Percentiles rank a stretch among this genome's conserved stretches.
phyloP scores from a whole-genome alignment of 768 basidiomycete species.

The Lactarius hengduanensis region DNA sequence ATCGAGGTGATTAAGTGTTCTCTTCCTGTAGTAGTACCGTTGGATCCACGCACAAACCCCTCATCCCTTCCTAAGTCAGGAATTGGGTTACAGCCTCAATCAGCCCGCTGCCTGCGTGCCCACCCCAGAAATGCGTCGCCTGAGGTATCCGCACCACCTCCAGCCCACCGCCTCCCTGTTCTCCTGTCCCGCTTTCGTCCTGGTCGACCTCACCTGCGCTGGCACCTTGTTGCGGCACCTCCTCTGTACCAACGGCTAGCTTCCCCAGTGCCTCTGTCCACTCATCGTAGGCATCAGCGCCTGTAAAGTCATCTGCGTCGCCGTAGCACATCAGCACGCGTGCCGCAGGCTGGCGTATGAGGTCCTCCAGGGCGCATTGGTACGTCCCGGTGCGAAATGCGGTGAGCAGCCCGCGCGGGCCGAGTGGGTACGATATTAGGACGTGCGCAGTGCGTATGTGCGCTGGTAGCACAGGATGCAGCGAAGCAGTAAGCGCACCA shows the following conservation, averaged over 20 bases:
- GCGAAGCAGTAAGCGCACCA: constrained; percentile 70
- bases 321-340: constrained; percentile 67
- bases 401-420: constrained; percentile 64
- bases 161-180: constrained; percentile 14
- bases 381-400: constrained; percentile 62
- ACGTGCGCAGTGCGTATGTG: constrained; percentile 61
- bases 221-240: background rate
- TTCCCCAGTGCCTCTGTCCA: constrained; percentile 50
- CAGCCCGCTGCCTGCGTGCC: constrained; percentile 21
- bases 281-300: constrained; percentile 47
- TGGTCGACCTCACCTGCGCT: background rate
- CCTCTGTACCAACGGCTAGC: background rate
- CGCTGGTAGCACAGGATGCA: constrained; percentile 53
- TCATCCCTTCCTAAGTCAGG: background rate
- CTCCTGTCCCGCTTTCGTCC: constrained; percentile 1
- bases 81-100: constrained; percentile 25
- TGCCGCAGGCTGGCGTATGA: constrained; percentile 46
- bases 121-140: constrained; percentile 29
- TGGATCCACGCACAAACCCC: background rate
- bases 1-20: background rate
- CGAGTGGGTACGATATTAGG: constrained; percentile 74
- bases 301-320: constrained; percentile 70
- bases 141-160: constrained; percentile 25
- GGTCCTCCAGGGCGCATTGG: constrained; percentile 45
- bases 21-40: background rate